phyloP scores from a whole-genome alignment of 495 filamentous ascomycete species.

The Aspergillus coremiiformis region DNA sequence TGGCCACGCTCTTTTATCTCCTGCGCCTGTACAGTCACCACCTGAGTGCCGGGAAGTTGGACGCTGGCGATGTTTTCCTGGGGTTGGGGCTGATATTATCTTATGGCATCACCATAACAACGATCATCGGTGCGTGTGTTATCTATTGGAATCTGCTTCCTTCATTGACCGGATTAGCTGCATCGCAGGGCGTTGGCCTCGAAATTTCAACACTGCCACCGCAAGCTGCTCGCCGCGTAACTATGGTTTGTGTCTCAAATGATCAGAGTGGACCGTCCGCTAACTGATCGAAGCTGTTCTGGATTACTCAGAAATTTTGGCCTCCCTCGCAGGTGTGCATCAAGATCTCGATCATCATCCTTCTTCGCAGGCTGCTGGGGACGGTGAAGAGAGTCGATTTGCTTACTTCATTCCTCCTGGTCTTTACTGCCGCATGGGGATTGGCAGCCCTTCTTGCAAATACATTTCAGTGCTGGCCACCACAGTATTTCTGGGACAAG shows the following conservation, averaged over 20 bases:
- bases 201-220: neutral
- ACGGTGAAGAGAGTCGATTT: conserved; percentile 8
- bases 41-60: conserved; percentile 1
- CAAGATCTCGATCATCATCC: conserved; percentile 33
- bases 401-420: conserved; percentile 9
- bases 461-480: conserved; percentile 28
- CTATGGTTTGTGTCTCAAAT: conserved; percentile 5
- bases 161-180: neutral
- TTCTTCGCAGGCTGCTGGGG: conserved; percentile 23
- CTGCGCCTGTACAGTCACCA: conserved; percentile 15
- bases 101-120: conserved; percentile 13
- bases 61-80: conserved; percentile 17
- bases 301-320: conserved; percentile 25
- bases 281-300: conserved; percentile 9
- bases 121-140: conserved; percentile 13
- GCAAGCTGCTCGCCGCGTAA: neutral
- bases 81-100: conserved; percentile 14
- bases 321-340: conserved; percentile 20
- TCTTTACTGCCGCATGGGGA: conserved; percentile 21
- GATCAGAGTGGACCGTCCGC: neutral
- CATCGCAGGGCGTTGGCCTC: conserved; percentile 4
- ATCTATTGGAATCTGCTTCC: neutral
- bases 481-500: conserved; percentile 26
- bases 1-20: conserved; percentile 16
- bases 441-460: conserved; percentile 19